Evolutionary conservation across 345 rosid genomes (phyloP), one percentile per base, ranked within the genome.

Genomic region (Boechera divaricarpa): DNA sequence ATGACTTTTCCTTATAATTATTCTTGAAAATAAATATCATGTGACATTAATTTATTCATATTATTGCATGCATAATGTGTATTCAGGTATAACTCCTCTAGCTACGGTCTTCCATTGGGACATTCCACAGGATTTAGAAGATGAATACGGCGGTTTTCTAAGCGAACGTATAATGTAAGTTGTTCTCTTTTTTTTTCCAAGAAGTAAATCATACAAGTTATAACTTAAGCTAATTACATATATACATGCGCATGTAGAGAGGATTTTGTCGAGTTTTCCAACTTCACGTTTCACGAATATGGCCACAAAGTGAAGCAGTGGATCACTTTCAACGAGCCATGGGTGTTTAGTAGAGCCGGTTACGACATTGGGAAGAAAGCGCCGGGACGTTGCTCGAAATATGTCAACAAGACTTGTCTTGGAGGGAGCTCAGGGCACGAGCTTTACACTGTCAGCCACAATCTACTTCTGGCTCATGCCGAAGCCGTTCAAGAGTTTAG

Each of bases 271-370:
- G 76, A 72, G 36, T 72, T 42, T 41, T 32, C 63, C 6, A 56
- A 67, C 36, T 72, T 72, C 48, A 33, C 54, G 7, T 72, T 72
- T 49, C 41, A 72, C 64, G 47, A 39, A 56, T 72, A 60, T 26
- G 88, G 88, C 11, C 85, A 85, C n/a, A 66, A 82, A 71, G 83
- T 85, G 13, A 83, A 83, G 52, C 69, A 79, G 7, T 85, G 88
- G 86, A 79, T 74, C 54, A 83, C 86, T 7, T 31, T 85, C 39
- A 85, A 85, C 24, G 86, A 85, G 33, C 88, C 88, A 62, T 67
- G 35, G 75, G 61, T 48, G 32, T 77, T 39, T 49, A 70, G 76
- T 9, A 18, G 67, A 15, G 47, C 59, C 2, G 82, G 80, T 28
- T 79, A 78, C 31, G 78, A 70, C n/a, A 44, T 21, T 8, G 85